Evolutionary conservation across 352 stramenopile species (phyloP), one percentile per base, ranked within the genome.

Genomic region (Thalassiosira exigua): DNA sequence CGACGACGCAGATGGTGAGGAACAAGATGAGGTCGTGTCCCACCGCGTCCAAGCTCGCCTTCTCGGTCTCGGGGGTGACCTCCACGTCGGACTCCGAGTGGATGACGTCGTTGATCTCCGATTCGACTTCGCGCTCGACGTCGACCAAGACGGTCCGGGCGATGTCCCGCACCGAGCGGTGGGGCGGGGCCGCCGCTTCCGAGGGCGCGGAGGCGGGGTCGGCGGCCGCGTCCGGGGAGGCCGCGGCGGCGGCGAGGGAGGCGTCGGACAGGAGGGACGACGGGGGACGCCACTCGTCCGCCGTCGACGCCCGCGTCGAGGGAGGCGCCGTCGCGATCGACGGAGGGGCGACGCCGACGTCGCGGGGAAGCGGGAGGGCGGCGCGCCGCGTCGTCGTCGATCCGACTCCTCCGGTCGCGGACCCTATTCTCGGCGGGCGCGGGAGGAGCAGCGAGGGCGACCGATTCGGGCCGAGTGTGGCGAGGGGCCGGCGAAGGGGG

Each of bases 1-100:
- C 81, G 0, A 88, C 44, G 9, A 94, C 88, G 11, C 84, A 90
- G 17, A 87, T 84, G 1, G 79, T 65, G 14, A 95, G 59, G 75
- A 95, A 94, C 14, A 93, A 72, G 3, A 95, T 65, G 2, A 90
- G 50, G 70, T 90, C 84, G 54, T 75, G 50, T 9, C 84, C 84
- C 4, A 89, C 33, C 14, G 68, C 84, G 46, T 85, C 79, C 0
- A 90, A 54, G 3, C 87, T 77, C n/a, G 79, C 51, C 12, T 69
- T 88, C 33, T 73, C 66, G 44, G 71, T 65, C 46, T 77, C 75
- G 26, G 75, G 76, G 11, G 77, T 76, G 19, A 33, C 52, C 29
- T 19, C 64, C 26, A 41, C n/a, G 21, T 76, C 65, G 9, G 54
- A 70, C 19, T 76, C 65, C 32, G 53, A 33, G 21, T 71, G 56